These are phyloP conservation scores for Lactarius hengduanensis DNA, from an alignment of 768 basidiomycete genomes.

Conservation along the genomic window DNA sequence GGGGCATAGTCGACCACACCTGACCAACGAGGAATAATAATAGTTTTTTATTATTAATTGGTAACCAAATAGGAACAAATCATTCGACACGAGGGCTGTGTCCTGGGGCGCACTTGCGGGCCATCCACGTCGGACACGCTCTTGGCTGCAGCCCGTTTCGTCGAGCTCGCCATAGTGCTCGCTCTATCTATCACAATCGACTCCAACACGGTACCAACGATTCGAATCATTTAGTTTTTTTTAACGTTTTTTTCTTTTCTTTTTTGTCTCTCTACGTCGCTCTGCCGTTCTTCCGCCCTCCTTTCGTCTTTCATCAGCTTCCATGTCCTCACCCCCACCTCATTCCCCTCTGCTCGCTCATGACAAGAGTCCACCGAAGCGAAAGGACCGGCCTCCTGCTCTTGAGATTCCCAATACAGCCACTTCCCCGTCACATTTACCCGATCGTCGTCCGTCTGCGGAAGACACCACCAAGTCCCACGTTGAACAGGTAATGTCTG, in stretches of 20 bases:
- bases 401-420: constrained; percentile 47
- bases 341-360: constrained; percentile 32
- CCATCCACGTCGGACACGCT: constrained; percentile 23
- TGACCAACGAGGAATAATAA: not conserved
- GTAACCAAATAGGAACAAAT: constrained; percentile 22
- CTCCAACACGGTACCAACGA: constrained; percentile 6
- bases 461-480: constrained; percentile 25
- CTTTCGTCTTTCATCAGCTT: constrained; percentile 41
- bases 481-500: constrained; percentile 21
- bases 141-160: constrained; percentile 21
- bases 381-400: constrained; percentile 52
- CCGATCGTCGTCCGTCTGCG: constrained; percentile 37
- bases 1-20: constrained; percentile 6
- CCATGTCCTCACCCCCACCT: constrained; percentile 42
- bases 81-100: constrained; percentile 15
- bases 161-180: constrained; percentile 30
- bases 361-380: constrained; percentile 42
- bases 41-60: not conserved
- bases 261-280: constrained; percentile 33
- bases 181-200: constrained; percentile 22
- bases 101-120: constrained; percentile 6
- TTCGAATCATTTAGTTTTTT: constrained; percentile 26
- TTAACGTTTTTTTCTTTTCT: constrained; percentile 27
- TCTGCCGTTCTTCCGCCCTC: constrained; percentile 36
- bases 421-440: constrained; percentile 37